phyloP scores from a whole-genome alignment of 106 monocot genomes.

The Ottelia alismoides region DNA sequence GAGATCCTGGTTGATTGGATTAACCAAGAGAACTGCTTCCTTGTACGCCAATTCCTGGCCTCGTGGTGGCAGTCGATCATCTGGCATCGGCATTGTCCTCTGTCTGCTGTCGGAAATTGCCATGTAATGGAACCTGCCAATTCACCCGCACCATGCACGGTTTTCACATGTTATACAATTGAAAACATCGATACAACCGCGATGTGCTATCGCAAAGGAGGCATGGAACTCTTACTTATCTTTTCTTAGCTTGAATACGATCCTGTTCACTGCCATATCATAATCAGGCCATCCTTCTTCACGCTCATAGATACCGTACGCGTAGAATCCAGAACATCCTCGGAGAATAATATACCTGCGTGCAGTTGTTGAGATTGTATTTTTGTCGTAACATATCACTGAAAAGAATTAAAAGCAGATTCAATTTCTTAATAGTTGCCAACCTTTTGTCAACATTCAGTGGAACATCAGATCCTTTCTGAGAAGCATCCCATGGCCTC shows the following conservation, averaged over 20 bases:
- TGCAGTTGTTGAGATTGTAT: too few species aligned
- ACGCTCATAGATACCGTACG: slow-evolving; percentile 5
- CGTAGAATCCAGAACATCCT: slow-evolving; percentile 5
- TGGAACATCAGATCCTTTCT: slow-evolving; percentile 1
- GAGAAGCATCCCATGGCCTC: slow-evolving; percentile 7
- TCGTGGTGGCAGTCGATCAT: slow-evolving; percentile 45
- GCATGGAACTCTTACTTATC: slow-evolving; percentile 5
- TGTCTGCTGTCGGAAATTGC: slow-evolving; percentile 50
- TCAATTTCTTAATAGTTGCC: too few species aligned
- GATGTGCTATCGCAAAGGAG: too few species aligned
- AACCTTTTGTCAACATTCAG: slow-evolving; percentile 17
- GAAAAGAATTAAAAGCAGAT: too few species aligned
- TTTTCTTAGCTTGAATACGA: slow-evolving; percentile 4
- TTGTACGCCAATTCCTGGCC: slow-evolving; percentile 49
- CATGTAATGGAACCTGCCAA: slow-evolving; percentile 84
- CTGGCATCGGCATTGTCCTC: slow-evolving; percentile 63
- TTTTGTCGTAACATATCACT: too few species aligned
- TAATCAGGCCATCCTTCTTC: slow-evolving; percentile 6
- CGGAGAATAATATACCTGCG: slow-evolving; percentile 9
- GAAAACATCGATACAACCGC: too few species aligned
- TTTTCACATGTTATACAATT: too few species aligned
- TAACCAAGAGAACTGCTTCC: slow-evolving; percentile 50
- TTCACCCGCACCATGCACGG: too few species aligned
- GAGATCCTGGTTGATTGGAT: slow-evolving; percentile 42
- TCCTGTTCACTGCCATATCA: not conserved